Percentiles rank a stretch among this genome's conserved stretches.
Conservation (phyloP, 176 grass and related monocot species). For the Themeda triandra region DNA sequence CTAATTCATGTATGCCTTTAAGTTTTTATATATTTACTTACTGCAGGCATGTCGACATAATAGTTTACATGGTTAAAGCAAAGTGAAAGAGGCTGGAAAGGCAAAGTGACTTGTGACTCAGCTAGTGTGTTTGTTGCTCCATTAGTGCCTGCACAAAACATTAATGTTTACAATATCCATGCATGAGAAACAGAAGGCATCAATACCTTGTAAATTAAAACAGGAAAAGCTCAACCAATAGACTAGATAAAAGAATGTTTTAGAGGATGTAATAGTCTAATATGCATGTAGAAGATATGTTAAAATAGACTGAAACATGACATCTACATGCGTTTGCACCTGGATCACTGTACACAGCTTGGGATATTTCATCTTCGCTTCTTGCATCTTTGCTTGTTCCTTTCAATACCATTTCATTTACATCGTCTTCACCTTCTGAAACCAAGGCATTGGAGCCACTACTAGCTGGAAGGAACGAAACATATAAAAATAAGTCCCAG, state of each 20-base stretch:
- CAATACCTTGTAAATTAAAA: constrained; percentile 7
- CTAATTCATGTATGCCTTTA: background rate
- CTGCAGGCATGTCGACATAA: constrained; percentile 83
- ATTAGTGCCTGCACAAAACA: constrained; percentile 17
- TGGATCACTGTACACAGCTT: background rate
- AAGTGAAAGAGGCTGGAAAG: constrained; percentile 87
- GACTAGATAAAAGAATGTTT: background rate
- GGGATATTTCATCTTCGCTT: constrained; percentile 6
- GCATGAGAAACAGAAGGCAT: background rate
- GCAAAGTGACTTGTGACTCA: constrained; percentile 48
- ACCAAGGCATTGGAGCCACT: constrained; percentile 36
- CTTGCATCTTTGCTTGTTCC: background rate
- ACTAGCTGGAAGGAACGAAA: constrained; percentile 43
- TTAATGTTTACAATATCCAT: background rate
- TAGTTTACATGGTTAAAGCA: constrained; percentile 84
- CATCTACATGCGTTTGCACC: background rate
- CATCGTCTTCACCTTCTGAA: constrained; percentile 35
- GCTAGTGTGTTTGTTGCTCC: background rate
- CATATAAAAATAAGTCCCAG: constrained; percentile 6
- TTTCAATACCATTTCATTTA: constrained; percentile 15
- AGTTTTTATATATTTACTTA: constrained; percentile 31
- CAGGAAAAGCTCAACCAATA: background rate
- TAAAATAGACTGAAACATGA: constrained; percentile 16
- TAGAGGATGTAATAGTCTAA: background rate
- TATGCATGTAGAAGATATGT: constrained; percentile 10